Base-by-base conservation (phyloP, 148 eudicot species). In the Selenicereus undatus region DNA sequence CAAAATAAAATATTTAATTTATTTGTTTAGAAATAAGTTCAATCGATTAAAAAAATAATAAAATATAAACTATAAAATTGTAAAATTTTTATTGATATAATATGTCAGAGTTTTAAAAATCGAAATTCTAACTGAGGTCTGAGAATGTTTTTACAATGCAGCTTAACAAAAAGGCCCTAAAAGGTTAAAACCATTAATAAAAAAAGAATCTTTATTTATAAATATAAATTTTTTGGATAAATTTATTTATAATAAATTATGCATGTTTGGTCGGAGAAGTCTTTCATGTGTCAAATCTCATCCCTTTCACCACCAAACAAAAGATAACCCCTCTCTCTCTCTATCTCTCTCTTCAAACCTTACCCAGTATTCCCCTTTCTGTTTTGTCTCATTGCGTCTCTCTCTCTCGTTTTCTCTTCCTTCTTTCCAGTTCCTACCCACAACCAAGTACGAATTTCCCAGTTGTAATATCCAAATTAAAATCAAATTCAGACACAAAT, bases 251-350 rank as follows among this genome's bases (percentile, higher is more conserved):
- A 20, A 71, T 43, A 36, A 66, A 54, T 64, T 64, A 66, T 26
- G 39, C 30, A 50, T 71, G 64, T 73, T 21, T 30, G 65, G 60
- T 64, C 65, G 22, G 66, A 80, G 72, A 77, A 80, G 83, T 84
- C 80, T 84, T 80, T 84, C 80, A 76, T 80, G 83, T 80, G 83
- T 80, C 86, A 80, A 76, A 80, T 58, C 83, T 84, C 80, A 76
- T 72, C 83, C 72, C 78, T 84, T 83, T 80, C 82, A 80, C 48
- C 82, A 84, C 70, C 80, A 84, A 83, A 83, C 77, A 80, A 76
- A 80, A 76, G 76, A 74, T 36, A 42, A 60, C 64, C 27, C 29
- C 77, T 22, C 21, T 22, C 72, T 64, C 75, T 73, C 82, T 80
- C 83, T 81, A 73, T 50, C 66, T 64, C 54, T 69, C 60, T 79